Base-by-base conservation (phyloP, 805 yeast genomes). In the Tetrapisispora namnaoensis region DNA sequence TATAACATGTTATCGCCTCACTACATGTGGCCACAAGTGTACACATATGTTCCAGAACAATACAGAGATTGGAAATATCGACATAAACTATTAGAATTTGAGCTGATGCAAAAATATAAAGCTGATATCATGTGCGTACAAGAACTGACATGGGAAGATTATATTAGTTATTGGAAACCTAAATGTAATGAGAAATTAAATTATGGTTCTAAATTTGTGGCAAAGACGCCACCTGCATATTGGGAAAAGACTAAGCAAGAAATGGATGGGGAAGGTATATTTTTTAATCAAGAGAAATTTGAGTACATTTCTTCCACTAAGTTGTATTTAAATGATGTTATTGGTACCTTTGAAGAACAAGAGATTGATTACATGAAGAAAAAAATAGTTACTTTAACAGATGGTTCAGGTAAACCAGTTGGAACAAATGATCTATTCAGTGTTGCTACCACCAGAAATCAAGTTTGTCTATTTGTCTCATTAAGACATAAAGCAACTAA, bases 51-150 rank as follows among this genome's bases (percentile, higher is more conserved):
- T 18, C 76, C 78, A 1, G 67, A 68, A 11, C 58, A 69, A 40
- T 73, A 66, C 52, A 69, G 72, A 20, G 71, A 71, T 43, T 78
- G 83, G 84, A 61, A 61, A 7, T 72, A 73, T 52, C 54, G 84
- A 51, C 72, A 77, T 47, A 51, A 57, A 6, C 65, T 77, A 46
- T 53, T 80, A 36, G 69, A 73, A 48, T 51, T 57, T 10, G 69
- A 65, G 46, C 43, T 65, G 27, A 67, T 73, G 41, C 45, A 59
- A 1, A 44, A 48, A 6, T 64, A 74, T 53, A 53, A 55, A 16
- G 73, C 78, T 20, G 85, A 79, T 55, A 73, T 80, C 9, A 76
- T 80, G 80, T 80, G 85, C 57, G 67, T 77, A 50, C 81, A 77
- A 53, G 81, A 77, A 61, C 62, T 77, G 69, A 79, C 77, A 20